Percentiles rank a stretch among this genome's conserved stretches.
These are phyloP conservation scores for Oryza longistaminata DNA, from an alignment of 176 grass and related monocot genomes.

Conservation along the genomic window DNA sequence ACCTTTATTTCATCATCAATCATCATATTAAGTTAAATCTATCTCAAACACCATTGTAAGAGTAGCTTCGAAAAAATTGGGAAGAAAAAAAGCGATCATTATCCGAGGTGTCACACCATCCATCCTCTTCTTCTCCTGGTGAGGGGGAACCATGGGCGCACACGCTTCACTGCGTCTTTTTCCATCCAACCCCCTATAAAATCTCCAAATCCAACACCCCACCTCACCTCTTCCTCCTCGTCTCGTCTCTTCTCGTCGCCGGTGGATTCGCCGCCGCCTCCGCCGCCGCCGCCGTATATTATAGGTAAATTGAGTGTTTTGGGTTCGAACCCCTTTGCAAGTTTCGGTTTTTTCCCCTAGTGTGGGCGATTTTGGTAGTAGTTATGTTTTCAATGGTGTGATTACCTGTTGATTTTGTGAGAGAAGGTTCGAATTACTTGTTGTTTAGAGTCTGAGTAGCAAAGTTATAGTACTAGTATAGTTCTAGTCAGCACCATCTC, in stretches of 20 bases:
- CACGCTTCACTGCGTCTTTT: not conserved
- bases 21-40: too few relatives aligned
- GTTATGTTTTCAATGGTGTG: not conserved
- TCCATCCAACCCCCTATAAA: constrained; percentile 11
- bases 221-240: not conserved
- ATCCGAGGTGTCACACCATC: constrained; percentile 17
- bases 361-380: not conserved
- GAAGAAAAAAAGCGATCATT: not conserved
- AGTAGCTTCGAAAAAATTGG: not conserved
- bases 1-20: too few relatives aligned
- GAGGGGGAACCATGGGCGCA: not conserved
- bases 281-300: not conserved
- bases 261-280: constrained; percentile 9
- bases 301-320: not conserved
- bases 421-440: not conserved
- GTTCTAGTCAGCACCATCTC: constrained; percentile 20
- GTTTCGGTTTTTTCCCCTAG: not conserved
- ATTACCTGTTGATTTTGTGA: too few relatives aligned
- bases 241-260: not conserved
- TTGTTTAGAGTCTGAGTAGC: not conserved
- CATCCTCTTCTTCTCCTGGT: not conserved
- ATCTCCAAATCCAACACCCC: constrained; percentile 20
- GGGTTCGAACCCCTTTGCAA: not conserved
- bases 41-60: too few relatives aligned
- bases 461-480: not conserved